A percentile compares a stretch with the other conserved stretches of the same genome.
Conservation (phyloP, 2,329 filamentous ascomycete species). For the Xenosphaeropsis pyriputrescens region DNA sequence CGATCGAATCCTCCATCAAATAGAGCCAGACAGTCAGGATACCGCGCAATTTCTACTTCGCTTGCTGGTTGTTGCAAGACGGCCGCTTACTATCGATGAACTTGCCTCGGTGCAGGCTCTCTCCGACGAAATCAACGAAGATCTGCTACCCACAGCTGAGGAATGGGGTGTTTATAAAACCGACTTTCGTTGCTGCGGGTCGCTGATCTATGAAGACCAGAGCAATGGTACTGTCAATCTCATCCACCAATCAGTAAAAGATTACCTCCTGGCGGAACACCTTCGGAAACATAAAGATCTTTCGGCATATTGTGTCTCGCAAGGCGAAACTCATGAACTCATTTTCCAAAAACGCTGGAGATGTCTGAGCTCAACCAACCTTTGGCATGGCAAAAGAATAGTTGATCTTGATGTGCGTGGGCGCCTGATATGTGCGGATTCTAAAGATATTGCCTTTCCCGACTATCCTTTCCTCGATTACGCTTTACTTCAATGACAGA, state of each 20-base stretch:
- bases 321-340: too few relatives aligned
- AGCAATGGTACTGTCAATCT: not conserved
- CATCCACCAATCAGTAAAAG: slow-evolving; percentile 1
- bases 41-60: not conserved
- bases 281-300: too few relatives aligned
- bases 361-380: too few relatives aligned
- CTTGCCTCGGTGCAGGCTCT: not conserved
- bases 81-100: not conserved
- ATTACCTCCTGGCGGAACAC: slow-evolving; percentile 1
- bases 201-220: slow-evolving; percentile 1
- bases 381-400: too few relatives aligned
- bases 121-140: not conserved
- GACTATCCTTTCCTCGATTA: too few relatives aligned
- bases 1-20: not conserved
- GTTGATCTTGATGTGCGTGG: too few relatives aligned
- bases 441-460: too few relatives aligned
- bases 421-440: too few relatives aligned
- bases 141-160: not conserved
- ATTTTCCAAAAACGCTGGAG: too few relatives aligned
- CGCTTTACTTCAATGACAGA: too few relatives aligned
- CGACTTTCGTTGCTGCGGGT: not conserved
- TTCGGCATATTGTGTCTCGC: too few relatives aligned
- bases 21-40: not conserved
- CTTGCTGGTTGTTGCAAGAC: not conserved
- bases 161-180: not conserved